Base-by-base conservation (phyloP, 352 stramenopile genomes). In the Thraustotheca clavata region DNA sequence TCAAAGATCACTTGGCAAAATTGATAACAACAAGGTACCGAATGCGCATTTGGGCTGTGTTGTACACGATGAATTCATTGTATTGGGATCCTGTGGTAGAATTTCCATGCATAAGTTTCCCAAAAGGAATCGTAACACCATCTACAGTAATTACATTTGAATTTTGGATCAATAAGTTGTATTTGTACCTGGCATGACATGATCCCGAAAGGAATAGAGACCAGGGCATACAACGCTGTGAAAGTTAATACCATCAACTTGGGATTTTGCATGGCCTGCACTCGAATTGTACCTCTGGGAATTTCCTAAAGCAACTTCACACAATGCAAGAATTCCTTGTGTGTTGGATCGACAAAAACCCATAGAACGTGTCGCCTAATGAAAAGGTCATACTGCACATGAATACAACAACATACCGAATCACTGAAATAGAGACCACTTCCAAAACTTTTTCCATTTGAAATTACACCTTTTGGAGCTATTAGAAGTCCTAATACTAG, bases 361-460 rank as follows among this genome's bases (percentile, higher is more conserved):
- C 67, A 86, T 76, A 7, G 80, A 80, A 49, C 86, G 86, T 16
- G 82, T 86, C 62, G 87, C 79, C 69, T 89, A 63, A 18, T 4
- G 1, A 31, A 4, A 1, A 11, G 14, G 7, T 50, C 43, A 2
- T 26, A 24, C 31, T n/a, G 9, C 22, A n/a, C 11, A 57, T 27
- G 29, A 39, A n/a, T n/a, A n/a, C n/a, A 9, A 12, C 20, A 12
- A 22, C 11, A 12, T 63, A 67, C 60, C 22, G 36, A 90, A 63
- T 95, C 87, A 11, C 87, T 88, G 67, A 94, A 95, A 62, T 95
- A 96, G 7, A 96, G 59, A 26, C 87, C 86, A 49, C 88, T 88
- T 33, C 86, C 86, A 59, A 93, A 94, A 31, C 77, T 84, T 34
- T 79, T 81, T 27, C 86, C 87, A 49, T 88, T 88, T 36, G 71